Evolutionary conservation across 2,329 filamentous ascomycete species (phyloP).

Genomic region (Phyllachora maydis): DNA sequence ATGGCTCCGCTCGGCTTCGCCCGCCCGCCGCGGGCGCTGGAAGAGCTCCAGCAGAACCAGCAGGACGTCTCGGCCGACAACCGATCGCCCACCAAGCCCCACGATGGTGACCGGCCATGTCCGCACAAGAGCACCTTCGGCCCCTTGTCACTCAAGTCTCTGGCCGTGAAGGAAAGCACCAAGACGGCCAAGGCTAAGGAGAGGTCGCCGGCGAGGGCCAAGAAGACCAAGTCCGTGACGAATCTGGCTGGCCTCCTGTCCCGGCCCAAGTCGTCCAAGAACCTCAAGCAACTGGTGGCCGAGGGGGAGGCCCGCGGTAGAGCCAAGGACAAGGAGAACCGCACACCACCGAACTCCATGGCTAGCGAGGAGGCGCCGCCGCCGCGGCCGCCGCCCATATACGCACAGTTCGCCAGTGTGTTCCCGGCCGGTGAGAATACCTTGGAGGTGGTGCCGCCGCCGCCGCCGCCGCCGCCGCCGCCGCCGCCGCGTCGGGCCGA

Average conservation of each 20-base stretch:
- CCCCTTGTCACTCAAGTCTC: constrained; percentile 22
- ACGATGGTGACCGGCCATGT: constrained; percentile 13
- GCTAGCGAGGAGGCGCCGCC: constrained; percentile 11
- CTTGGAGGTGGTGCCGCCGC: neutral
- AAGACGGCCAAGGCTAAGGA: constrained; percentile 15
- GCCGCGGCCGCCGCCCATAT: constrained; percentile 68
- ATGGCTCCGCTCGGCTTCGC: constrained; percentile 14
- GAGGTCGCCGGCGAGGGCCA: constrained; percentile 37
- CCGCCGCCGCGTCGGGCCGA: no score
- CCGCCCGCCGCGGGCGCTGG: constrained; percentile 22
- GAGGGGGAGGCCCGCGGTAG: constrained; percentile 5
- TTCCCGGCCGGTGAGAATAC: constrained; percentile 4
- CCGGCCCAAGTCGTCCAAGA: constrained; percentile 56
- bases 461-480: constrained; percentile 4
- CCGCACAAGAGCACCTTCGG: constrained; percentile 22
- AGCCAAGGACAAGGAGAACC: constrained; percentile 66
- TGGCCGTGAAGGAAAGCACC: no score
- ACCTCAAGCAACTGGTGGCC: constrained; percentile 26
- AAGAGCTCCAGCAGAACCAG: constrained; percentile 36
- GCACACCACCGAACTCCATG: constrained; percentile 33
- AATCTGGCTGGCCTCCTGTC: constrained; percentile 62
- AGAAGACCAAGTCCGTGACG: constrained; percentile 66
- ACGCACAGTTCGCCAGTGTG: constrained; percentile 45
- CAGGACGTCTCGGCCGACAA: constrained; percentile 17
- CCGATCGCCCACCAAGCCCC: constrained; percentile 17